These are phyloP conservation scores for Scheffersomyces cryptocercus DNA, from an alignment of 1,139 yeast species.

Conservation along the genomic window DNA sequence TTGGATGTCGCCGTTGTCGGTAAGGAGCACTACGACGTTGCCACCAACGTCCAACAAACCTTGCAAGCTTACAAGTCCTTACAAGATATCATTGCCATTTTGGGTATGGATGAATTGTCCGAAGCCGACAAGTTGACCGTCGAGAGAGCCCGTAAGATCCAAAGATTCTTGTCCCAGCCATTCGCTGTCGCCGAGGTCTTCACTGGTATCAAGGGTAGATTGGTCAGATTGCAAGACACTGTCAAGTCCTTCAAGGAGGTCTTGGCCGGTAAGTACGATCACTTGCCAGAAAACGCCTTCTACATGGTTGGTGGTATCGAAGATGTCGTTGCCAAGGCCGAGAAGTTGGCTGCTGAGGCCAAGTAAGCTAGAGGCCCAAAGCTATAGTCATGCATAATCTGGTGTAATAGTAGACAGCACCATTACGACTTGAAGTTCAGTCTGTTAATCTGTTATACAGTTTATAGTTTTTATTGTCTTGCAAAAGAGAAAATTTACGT, in stretches of 20 bases:
- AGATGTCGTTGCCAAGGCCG: constrained; percentile 98
- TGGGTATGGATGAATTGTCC: constrained; percentile 99
- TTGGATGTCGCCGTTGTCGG: constrained; percentile 97
- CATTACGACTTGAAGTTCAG: constrained; percentile 12
- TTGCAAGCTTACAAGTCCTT: constrained; percentile 99
- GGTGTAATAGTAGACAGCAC: neutral
- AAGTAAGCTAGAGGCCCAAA: constrained; percentile 40
- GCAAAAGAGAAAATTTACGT: constrained; percentile 3
- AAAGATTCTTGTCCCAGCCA: constrained; percentile 99
- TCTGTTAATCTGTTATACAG: constrained; percentile 6
- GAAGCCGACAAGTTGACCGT: constrained; percentile 98
- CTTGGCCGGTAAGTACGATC: constrained; percentile 97
- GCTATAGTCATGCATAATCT: no score
- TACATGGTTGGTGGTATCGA: constrained; percentile 99
- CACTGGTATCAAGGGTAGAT: constrained; percentile 99
- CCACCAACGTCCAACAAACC: constrained; percentile 94
- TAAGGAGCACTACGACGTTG: constrained; percentile 97
- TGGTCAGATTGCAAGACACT: constrained; percentile 96
- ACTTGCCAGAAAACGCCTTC: constrained; percentile 99
- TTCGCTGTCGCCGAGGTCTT: constrained; percentile 99
- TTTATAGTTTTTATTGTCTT: constrained; percentile 2
- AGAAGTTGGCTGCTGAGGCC: constrained; percentile 95
- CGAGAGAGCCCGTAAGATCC: constrained; percentile 99
- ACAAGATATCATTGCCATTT: constrained; percentile 99
- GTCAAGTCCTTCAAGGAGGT: constrained; percentile 94